Percentiles rank a stretch among this genome's conserved stretches.
These are phyloP conservation scores for Naganishia antarctica DNA, from an alignment of 768 basidiomycete species.

Conservation along the genomic window DNA sequence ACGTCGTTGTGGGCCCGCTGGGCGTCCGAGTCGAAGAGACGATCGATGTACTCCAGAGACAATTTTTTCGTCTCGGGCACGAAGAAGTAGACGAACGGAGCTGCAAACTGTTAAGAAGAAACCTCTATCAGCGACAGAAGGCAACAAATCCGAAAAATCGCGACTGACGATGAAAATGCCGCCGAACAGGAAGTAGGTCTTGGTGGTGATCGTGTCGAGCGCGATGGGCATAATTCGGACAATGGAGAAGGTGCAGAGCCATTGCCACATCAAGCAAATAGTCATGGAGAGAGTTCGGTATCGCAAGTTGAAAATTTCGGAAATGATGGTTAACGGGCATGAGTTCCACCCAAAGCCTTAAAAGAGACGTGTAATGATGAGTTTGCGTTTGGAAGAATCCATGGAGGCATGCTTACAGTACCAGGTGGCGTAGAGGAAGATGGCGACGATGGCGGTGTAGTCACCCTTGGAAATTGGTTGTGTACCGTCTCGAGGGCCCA, in stretches of 20 bases:
- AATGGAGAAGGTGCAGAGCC: slow-evolving; percentile 25
- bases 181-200: slow-evolving; percentile 23
- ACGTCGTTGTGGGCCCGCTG: slow-evolving; percentile 4
- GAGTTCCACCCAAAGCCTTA: slow-evolving; percentile 26
- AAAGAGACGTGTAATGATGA: no score
- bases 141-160: neutral
- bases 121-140: no score
- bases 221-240: slow-evolving; percentile 27
- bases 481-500: slow-evolving; percentile 26
- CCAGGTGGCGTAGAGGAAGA: slow-evolving; percentile 28
- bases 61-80: slow-evolving; percentile 33
- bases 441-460: slow-evolving; percentile 22
- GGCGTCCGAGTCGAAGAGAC: slow-evolving; percentile 20
- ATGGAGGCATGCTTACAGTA: slow-evolving; percentile 22
- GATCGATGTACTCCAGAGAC: slow-evolving; percentile 13
- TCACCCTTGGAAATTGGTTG: slow-evolving; percentile 20
- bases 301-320: slow-evolving; percentile 32
- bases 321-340: slow-evolving; percentile 23
- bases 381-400: no score
- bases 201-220: slow-evolving; percentile 18
- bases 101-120: slow-evolving; percentile 11
- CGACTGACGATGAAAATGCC: slow-evolving; percentile 27
- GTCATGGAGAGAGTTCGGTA: slow-evolving; percentile 32
- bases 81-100: slow-evolving; percentile 30
- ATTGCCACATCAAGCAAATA: slow-evolving; percentile 29